Evolutionary conservation across 148 eudicot species (phyloP), one percentile per base, ranked within the genome.

Genomic region (Mesembryanthemum crystallinum): DNA sequence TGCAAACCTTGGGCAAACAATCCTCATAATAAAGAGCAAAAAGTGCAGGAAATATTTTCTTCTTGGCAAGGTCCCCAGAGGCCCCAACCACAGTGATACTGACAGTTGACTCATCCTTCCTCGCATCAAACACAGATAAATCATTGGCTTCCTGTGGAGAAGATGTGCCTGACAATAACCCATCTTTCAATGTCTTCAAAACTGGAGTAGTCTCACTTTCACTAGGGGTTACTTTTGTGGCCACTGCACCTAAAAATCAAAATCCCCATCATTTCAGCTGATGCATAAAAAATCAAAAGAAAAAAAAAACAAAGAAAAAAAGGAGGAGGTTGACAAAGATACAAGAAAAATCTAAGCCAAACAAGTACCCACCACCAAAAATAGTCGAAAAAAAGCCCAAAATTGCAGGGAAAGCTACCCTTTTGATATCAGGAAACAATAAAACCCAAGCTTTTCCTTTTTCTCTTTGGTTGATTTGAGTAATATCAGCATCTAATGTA

Each of bases 1-100:
- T 42, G 47, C 83, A 74, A 70, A 95, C 98, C 98, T 92, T 82
- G 23, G 98, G 98, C 49, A 95, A 87, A 72, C 92, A 92, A 76
- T 76, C 94, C 80, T 92, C 98, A 68, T 95, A 95, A 72, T 87
- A 95, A 78, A 95, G 96, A 73, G 98, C 97, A 85, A 95, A 95
- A 81, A 95, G 98, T 64, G 98, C 97, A 77, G 97, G 98, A 81
- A 92, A 92, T 55, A 95, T 95, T 90, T 95, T 95, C 85, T 92
- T 95, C 90, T 92, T 95, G 30, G 98, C 98, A 73, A 95, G 94
- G 85, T 95, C 98, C 52, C 96, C 98, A 25, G 98, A 95, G 62
- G 98, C 98, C 72, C 98, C 98, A 76, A 95, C 96, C 64, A 95
- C 92, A 39, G 98, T 95, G 74, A 95, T 95, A 77, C 89, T 92